Evolutionary conservation across 768 basidiomycete genomes (phyloP).

Genomic region (Rubroboletus pulcherrimus): DNA sequence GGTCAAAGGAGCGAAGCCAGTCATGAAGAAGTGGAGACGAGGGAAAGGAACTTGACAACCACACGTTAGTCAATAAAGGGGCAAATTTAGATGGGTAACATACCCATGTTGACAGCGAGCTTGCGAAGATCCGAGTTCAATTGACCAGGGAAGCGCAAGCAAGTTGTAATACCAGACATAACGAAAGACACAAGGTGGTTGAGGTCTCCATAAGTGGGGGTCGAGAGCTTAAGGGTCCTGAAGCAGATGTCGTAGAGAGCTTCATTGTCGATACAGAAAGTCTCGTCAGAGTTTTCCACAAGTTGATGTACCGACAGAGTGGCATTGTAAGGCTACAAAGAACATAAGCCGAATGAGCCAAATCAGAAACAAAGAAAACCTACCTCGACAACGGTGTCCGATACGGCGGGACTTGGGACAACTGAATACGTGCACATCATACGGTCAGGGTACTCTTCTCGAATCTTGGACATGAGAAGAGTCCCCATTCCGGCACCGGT

Average conservation of each 20-base stretch:
- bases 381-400: constrained; percentile 97
- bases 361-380: constrained; percentile 5
- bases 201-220: constrained; percentile 95
- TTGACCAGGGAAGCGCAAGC: constrained; percentile 99
- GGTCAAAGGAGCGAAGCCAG: constrained; percentile 91
- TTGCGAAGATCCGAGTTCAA: constrained; percentile 98
- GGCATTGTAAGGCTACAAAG: constrained; percentile 87
- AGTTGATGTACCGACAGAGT: constrained; percentile 98
- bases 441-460: constrained; percentile 97
- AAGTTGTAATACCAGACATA: constrained; percentile 99
- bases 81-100: constrained; percentile 20
- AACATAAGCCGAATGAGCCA: neutral
- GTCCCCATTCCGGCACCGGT: constrained; percentile 99
- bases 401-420: constrained; percentile 95
- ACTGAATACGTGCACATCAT: constrained; percentile 99
- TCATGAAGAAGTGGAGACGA: constrained; percentile 99
- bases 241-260: constrained; percentile 99
- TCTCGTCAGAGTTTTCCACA: constrained; percentile 99
- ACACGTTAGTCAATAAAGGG: constrained; percentile 1
- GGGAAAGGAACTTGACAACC: constrained; percentile 80
- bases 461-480: constrained; percentile 96
- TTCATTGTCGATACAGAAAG: constrained; percentile 99
- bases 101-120: constrained; percentile 98
- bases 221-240: constrained; percentile 92
- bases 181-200: constrained; percentile 97